Percentiles rank a stretch among this genome's conserved stretches.
phyloP scores from a whole-genome alignment of 352 stramenopile genomes.

The Pythium oligandrum region DNA sequence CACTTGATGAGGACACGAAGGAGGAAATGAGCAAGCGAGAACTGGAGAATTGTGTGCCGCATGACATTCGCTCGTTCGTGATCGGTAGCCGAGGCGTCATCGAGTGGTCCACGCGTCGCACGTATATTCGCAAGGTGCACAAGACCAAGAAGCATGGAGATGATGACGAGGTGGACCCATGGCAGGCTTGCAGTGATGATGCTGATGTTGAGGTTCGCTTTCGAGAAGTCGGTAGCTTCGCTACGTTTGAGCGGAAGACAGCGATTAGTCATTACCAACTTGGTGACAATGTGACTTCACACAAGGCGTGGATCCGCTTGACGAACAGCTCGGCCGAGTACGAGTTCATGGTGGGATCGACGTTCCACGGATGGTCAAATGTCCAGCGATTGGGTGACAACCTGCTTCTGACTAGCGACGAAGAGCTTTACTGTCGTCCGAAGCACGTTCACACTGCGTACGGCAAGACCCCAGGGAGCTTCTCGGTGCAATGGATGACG shows the following conservation, averaged over 20 bases:
- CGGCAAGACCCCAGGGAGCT: conserved; percentile 43
- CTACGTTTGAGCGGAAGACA: conserved; percentile 31
- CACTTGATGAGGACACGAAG: conserved; percentile 43
- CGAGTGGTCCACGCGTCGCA: conserved; percentile 67
- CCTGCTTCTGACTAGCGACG: conserved; percentile 27
- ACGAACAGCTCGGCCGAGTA: conserved; percentile 22
- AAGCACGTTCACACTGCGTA: conserved; percentile 85
- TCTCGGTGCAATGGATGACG: conserved; percentile 79
- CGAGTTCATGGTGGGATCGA: conserved; percentile 74
- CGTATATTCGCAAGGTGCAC: conserved; percentile 66
- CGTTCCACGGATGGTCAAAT: conserved; percentile 75
- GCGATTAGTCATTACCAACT: conserved; percentile 53
- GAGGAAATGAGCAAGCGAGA: conserved; percentile 71
- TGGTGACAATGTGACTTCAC: conserved; percentile 52
- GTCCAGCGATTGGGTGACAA: conserved; percentile 57
- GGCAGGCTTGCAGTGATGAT: conserved; percentile 69
- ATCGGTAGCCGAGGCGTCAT: conserved; percentile 47
- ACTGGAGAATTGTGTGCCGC: conserved; percentile 82
- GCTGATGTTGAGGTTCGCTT: conserved; percentile 53
- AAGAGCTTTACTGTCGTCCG: conserved; percentile 51
- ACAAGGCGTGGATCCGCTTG: conserved; percentile 61
- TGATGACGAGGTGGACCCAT: conserved; percentile 34
- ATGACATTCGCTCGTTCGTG: conserved; percentile 69
- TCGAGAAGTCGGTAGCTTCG: conserved; percentile 28
- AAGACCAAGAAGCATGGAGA: conserved; percentile 29